Evolutionary conservation across 495 filamentous ascomycete species (phyloP).

Genomic region (Talaromyces proteolyticus): DNA sequence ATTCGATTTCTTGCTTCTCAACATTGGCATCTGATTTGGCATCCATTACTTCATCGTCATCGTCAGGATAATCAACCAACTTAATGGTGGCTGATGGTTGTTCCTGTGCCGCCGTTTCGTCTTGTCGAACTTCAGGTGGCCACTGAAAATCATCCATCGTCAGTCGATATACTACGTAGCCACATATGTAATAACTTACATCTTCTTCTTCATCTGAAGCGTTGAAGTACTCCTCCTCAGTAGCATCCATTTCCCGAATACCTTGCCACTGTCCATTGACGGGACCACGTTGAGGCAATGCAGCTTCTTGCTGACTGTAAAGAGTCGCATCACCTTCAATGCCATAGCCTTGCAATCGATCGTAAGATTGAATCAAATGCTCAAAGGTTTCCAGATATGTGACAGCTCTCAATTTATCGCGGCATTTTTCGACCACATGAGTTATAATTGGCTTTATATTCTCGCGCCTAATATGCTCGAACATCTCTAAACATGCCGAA

Average conservation of each 20-base stretch:
- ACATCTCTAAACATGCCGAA: conserved; percentile 93
- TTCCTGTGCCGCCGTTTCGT: conserved; percentile 19
- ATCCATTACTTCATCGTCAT: conserved; percentile 61
- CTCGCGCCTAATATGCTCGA: conserved; percentile 84
- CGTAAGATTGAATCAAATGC: conserved; percentile 68
- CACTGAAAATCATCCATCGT: conserved; percentile 16
- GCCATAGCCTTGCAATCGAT: conserved; percentile 69
- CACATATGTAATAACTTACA: conserved; percentile 27
- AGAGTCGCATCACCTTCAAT: conserved; percentile 49
- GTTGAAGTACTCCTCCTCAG: conserved; percentile 94
- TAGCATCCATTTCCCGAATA: conserved; percentile 76
- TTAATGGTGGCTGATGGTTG: conserved; percentile 50
- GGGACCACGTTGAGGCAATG: conserved; percentile 44
- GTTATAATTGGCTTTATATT: conserved; percentile 74
- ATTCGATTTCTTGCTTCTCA: conserved; percentile 14
- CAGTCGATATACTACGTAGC: not conserved
- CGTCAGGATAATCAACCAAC: conserved; percentile 89
- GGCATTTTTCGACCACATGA: conserved; percentile 85
- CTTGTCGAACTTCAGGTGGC: conserved; percentile 22
- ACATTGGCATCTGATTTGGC: conserved; percentile 27
- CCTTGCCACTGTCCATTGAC: conserved; percentile 69
- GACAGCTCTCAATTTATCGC: conserved; percentile 71
- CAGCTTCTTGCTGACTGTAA: conserved; percentile 44
- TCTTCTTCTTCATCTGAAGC: conserved; percentile 85
- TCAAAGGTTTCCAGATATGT: conserved; percentile 85